Base-by-base conservation (phyloP, 2,329 filamentous ascomycete species). In the Claviceps cyperi region DNA sequence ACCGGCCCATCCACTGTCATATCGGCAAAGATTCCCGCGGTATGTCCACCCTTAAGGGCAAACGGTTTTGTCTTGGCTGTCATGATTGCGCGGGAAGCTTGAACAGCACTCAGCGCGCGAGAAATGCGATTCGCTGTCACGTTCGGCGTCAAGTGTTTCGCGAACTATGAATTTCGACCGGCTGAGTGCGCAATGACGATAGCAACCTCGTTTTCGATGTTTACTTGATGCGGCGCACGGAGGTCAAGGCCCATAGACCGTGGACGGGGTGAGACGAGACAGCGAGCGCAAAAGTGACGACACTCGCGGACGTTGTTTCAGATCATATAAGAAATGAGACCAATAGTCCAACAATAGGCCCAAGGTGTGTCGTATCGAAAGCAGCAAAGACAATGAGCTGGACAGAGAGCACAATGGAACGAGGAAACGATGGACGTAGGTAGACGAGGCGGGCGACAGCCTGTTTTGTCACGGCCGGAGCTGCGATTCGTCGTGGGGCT, bases 11-110 rank as follows among this genome's bases (percentile, higher is more conserved):
- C 91, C 51, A 94, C 79, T 19, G 83, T 86, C 83, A 94, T 89
- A 69, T 96, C 90, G 47, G 90, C 86, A 68, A 86, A 96, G 65
- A 96, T 95, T 62, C 91, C 91, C 4, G 91, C 85, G 24, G 90
- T 88, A 69, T 96, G 90, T 62, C 80, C 78, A 58, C 74, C 75
- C 63, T 76, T 78, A 61, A 81, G 68, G 49, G 75, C 66, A 59
- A 78, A 75, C 51, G 67, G 50, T 65, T 78, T 81, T 51, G 69
- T 59, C 61, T 75, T 78, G 58, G 70, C 59, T 52, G 75, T 63
- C 75, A 81, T 78, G 55, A 51, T 39, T 43, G 39, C 39, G 19
- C 1, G 21, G n/a, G 22, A 22, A 32, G 35, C 47, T 28, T 32
- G 7, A 22, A 24, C 24, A 43, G 40, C 19, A 32, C 17, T 2